Evolutionary conservation across 129 eudicot species (phyloP), one percentile per base, ranked within the genome.

Genomic region (Calendula officinalis): DNA sequence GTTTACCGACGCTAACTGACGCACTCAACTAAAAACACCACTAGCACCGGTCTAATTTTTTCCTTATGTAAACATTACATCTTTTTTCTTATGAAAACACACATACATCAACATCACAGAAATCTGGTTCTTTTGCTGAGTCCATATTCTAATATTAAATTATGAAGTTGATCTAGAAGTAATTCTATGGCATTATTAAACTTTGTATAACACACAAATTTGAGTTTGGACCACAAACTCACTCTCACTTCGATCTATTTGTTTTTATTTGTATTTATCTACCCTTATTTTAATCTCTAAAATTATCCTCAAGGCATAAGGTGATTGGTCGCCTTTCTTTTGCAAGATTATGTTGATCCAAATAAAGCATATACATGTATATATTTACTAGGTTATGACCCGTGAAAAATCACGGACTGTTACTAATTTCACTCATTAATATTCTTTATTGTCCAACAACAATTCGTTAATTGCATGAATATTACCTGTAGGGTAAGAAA

Each of bases 171-270:
- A 30, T 61, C 36, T 12, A 10, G 14, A 58, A 41, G 39, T 42
- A 61, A 27, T 17, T 42, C 30, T 22, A 43, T 11, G 41, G 43
- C 44, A 12, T 62, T 11, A 6, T 42, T 2, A 43, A 12, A 36
- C n/a, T 27, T 41, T 43, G 27, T 22, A 22, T 8, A 17, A 51
- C 1, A 9, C 2, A 22, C 12, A 43, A 43, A 10, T 27, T 15
- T 22, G 27, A 27, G 27, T 42, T 61, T 42, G 67, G 67, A 61
- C 67, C 67, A 61, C 66, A 41, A 27, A 1, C 39, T 17, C 52
- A 17, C 38, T 16, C 9, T 60, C 13, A 40, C 50, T n/a, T 8
- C 5, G 8, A n/a, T 34, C 3, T 36, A 14, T 38, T 36, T 57
- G 5, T 3, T 36, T 57, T 37, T 11, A 34, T 57, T 8, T 6